Conservation (phyloP, 306 rosid genomes). For the Calophaca sinica region DNA sequence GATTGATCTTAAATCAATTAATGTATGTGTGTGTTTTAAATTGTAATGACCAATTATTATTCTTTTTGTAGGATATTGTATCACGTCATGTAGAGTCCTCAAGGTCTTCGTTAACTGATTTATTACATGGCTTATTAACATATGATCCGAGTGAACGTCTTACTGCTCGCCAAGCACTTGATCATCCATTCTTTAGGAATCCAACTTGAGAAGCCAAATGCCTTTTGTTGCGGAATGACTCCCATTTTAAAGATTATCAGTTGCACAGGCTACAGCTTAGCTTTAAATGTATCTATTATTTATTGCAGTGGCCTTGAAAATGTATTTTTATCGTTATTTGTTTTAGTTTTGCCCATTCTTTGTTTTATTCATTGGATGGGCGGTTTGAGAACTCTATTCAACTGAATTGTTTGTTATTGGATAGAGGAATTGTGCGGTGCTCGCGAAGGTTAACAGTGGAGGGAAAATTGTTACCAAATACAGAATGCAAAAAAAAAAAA, state of each 20-base stretch:
- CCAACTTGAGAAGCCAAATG: constrained; percentile 51
- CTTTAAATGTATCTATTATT: constrained; percentile 38
- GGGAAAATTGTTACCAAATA: not conserved
- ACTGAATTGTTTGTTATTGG: not conserved
- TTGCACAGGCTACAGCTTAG: constrained; percentile 8
- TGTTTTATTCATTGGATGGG: not conserved
- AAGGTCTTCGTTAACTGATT: constrained; percentile 57
- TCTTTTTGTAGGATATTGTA: constrained; percentile 66
- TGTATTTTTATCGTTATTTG: constrained; percentile 13
- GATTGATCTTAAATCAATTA: not conserved
- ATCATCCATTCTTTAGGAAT: constrained; percentile 78
- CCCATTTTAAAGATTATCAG: not conserved
- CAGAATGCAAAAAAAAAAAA: not conserved
- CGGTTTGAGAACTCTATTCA: not conserved
- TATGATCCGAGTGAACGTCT: constrained; percentile 79
- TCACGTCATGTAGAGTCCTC: constrained; percentile 56
- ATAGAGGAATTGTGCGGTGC: not conserved
- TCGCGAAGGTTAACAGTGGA: constrained; percentile 20
- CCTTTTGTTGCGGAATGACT: constrained; percentile 25
- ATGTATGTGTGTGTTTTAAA: not conserved
- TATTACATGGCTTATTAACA: constrained; percentile 69
- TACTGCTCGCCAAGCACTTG: constrained; percentile 80
- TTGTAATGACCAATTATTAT: constrained; percentile 33
- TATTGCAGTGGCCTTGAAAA: not conserved
- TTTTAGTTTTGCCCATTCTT: not conserved